Conservation (phyloP, 1,139 yeast species). For the Suhomyces ambrosiae region DNA sequence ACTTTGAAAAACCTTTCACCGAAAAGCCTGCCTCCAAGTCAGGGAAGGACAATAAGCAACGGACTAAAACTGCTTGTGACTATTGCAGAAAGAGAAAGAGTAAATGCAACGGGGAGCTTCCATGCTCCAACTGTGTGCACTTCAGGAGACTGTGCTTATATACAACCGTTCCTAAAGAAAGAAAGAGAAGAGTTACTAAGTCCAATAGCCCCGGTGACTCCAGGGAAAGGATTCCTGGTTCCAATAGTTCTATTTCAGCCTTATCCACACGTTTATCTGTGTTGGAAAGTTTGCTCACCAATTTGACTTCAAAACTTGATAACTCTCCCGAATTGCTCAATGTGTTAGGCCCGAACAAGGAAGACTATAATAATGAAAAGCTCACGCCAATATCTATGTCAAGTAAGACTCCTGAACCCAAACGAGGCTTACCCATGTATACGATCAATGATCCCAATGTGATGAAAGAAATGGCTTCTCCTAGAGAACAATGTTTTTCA, state of each 20-base stretch:
- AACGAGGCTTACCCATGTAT: slow-evolving; percentile 2
- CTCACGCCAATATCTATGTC: background rate
- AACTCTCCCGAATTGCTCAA: background rate
- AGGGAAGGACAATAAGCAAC: slow-evolving; percentile 10
- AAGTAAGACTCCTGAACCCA: background rate
- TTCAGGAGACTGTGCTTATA: slow-evolving; percentile 19
- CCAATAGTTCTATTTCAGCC: slow-evolving; percentile 3
- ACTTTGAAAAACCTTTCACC: no score
- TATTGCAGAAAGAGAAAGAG: slow-evolving; percentile 29
- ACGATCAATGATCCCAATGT: slow-evolving; percentile 5
- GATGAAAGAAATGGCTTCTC: slow-evolving; percentile 6
- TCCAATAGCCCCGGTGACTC: slow-evolving; percentile 2
- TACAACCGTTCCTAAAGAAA: slow-evolving; percentile 19
- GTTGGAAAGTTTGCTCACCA: slow-evolving; percentile 16
- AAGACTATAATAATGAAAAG: background rate
- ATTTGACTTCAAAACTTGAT: slow-evolving; percentile 12
- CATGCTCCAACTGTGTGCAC: slow-evolving; percentile 25
- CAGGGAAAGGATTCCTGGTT: slow-evolving; percentile 1
- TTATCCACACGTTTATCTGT: slow-evolving; percentile 17
- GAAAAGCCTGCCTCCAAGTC: background rate
- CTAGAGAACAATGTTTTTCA: slow-evolving; percentile 2
- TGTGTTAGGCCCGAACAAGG: background rate
- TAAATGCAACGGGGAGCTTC: slow-evolving; percentile 27
- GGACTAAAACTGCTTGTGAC: slow-evolving; percentile 29
- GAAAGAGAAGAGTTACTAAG: slow-evolving; percentile 18